A percentile compares a stretch with the other conserved stretches of the same genome.
These are phyloP conservation scores for Hypoxylon lenormandii DNA, from an alignment of 495 filamentous ascomycete genomes.

Conservation along the genomic window DNA sequence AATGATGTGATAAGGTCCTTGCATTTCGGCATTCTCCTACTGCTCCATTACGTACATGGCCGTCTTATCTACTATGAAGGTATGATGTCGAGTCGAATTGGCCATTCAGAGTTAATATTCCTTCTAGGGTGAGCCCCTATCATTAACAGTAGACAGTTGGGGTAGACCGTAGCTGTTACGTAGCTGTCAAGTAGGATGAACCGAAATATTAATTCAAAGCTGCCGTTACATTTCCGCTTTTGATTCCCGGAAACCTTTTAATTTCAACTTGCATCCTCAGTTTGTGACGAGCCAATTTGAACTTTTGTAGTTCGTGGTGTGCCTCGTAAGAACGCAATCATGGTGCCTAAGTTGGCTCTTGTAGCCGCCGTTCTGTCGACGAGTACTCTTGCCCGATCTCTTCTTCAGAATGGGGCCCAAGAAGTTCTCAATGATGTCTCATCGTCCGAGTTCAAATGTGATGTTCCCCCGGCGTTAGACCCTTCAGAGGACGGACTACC, in stretches of 20 bases:
- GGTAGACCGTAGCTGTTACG: slow-evolving; percentile 18
- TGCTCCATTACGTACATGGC: slow-evolving; percentile 30
- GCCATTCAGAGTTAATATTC: slow-evolving; percentile 25
- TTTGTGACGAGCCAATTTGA: background rate
- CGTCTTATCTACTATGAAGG: slow-evolving; percentile 22
- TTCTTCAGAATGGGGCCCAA: slow-evolving; percentile 23
- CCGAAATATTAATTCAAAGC: slow-evolving; percentile 10
- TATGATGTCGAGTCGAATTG: slow-evolving; percentile 24
- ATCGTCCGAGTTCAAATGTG: slow-evolving; percentile 42
- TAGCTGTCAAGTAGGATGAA: slow-evolving; percentile 5
- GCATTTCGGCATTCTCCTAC: slow-evolving; percentile 43
- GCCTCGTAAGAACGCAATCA: slow-evolving; percentile 16
- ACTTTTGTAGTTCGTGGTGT: background rate
- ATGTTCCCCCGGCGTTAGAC: slow-evolving; percentile 45
- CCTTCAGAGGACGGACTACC: slow-evolving; percentile 51
- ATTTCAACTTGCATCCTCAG: background rate
- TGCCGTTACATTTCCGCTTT: background rate
- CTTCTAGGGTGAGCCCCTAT: slow-evolving; percentile 20
- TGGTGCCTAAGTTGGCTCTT: slow-evolving; percentile 37
- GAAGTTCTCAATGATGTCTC: slow-evolving; percentile 9
- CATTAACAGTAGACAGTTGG: slow-evolving; percentile 15
- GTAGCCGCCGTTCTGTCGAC: slow-evolving; percentile 35
- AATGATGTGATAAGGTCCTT: slow-evolving; percentile 49
- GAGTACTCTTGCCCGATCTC: slow-evolving; percentile 27
- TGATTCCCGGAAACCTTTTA: background rate